Evolutionary conservation across 2,329 filamentous ascomycete species (phyloP), one percentile per base, ranked within the genome.

Genomic region (Diaporthe eres): DNA sequence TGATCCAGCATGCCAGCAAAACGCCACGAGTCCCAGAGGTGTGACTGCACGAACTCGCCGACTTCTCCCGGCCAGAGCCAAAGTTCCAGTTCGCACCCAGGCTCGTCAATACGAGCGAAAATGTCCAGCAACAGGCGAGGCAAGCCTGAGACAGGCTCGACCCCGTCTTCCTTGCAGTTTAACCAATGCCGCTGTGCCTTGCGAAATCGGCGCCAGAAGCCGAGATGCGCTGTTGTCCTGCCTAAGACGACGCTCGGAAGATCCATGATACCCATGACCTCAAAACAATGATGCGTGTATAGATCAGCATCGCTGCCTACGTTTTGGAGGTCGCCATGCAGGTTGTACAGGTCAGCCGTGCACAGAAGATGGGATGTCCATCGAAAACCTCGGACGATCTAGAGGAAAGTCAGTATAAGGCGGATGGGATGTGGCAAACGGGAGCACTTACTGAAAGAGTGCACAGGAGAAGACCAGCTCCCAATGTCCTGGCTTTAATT

Each of bases 121-220:
- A 82, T 78, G 47, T 82, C 81, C 0, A 82, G 74, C 0, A 82
- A 77, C 19, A 75, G 77, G 13, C 81, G 79, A 1, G 81, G 81
- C 7, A 82, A 22, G 1, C 81, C 81, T 6, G 81, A 79, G 4
- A 82, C 74, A 3, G 75, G 81, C 61, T 85, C 83, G 3, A 84
- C 79, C n/a, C 78, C 77, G 19, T 68, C 63, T 53, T 68, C 44
- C 44, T 51, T 51, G 63, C 63, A 51, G 13, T 68, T 68, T 3
- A 68, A 3, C 63, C 63, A 68, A 1, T 51, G 10, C 19, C 63
- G 63, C 44, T 68, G 63, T 53, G 63, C 63, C 63, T 68, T 51
- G 44, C 63, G 44, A 12, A 68, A 68, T 3, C 63, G 63, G 37
- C 63, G 63, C 63, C 63, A 68, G 47, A 68, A 68, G 44, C 63